These are phyloP conservation scores for Prunus padus DNA, from an alignment of 306 rosid species.

Conservation along the genomic window DNA sequence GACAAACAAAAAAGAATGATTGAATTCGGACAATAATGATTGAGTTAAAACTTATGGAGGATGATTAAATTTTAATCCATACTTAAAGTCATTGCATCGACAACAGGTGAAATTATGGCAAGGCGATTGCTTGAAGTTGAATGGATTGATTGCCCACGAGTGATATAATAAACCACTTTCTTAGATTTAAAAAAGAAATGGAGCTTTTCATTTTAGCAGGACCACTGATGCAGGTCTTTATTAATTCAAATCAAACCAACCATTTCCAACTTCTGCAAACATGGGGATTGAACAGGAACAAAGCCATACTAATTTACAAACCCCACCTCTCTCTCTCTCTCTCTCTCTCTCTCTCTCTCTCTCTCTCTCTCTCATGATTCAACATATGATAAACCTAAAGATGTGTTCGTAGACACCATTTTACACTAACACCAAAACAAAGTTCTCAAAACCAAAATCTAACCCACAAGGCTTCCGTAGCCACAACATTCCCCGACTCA, in stretches of 20 bases:
- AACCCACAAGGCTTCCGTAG: constrained; percentile 1
- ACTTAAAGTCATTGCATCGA: no score
- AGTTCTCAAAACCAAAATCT: constrained; percentile 8
- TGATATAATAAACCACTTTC: no score
- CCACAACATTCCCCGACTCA: neutral
- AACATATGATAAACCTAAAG: neutral
- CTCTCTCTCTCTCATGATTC: neutral
- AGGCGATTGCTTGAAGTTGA: no score
- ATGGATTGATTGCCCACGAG: no score
- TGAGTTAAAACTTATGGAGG: no score
- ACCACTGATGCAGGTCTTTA: constrained; percentile 19
- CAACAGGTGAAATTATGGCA: no score
- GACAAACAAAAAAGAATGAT: no score
- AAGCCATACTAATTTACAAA: constrained; percentile 15
- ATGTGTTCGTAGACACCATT: neutral
- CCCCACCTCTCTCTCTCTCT: constrained; percentile 12
- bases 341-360: neutral
- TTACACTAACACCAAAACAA: constrained; percentile 9
- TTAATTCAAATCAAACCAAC: constrained; percentile 38
- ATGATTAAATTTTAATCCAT: no score
- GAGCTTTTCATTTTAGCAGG: constrained; percentile 24
- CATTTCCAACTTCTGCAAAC: constrained; percentile 49
- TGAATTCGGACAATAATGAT: neutral
- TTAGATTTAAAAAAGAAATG: neutral
- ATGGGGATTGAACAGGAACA: constrained; percentile 26